Conservation (phyloP, 2,329 filamentous ascomycete genomes). For the Grosmannia penicillata region DNA sequence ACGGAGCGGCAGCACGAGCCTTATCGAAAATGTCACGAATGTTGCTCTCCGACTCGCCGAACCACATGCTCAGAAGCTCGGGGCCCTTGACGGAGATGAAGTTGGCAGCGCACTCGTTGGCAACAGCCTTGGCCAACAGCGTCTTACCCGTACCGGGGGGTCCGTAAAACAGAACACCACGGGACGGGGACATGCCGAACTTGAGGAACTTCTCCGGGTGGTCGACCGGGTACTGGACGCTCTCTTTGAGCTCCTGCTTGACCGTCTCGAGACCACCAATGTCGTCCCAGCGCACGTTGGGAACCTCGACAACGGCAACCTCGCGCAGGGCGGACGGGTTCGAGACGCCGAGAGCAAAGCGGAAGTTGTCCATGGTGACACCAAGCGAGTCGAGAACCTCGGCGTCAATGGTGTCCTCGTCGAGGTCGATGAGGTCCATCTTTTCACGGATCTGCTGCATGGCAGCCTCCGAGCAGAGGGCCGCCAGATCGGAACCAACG, state of each 20-base stretch:
- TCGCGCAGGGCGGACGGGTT: conserved; percentile 98
- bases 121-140: conserved; percentile 96
- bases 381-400: conserved; percentile 96
- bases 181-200: conserved; percentile 93
- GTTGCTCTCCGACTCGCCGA: conserved; percentile 99
- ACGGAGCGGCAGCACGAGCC: conserved; percentile 92
- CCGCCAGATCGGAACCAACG: conserved; percentile 94
- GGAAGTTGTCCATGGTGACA: conserved; percentile 99
- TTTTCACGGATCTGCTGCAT: conserved; percentile 99
- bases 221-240: conserved; percentile 96
- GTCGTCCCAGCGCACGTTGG: conserved; percentile 98
- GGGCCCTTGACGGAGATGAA: conserved; percentile 99
- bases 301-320: conserved; percentile 96
- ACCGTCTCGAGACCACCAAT: conserved; percentile 96
- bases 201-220: conserved; percentile 99
- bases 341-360: conserved; percentile 91
- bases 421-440: conserved; percentile 98
- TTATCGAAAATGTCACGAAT: conserved; percentile 99
- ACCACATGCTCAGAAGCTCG: conserved; percentile 99
- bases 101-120: conserved; percentile 98
- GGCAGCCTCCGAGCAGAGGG: conserved; percentile 94
- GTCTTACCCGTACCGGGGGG: conserved; percentile 99
- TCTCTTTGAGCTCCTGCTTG: conserved; percentile 99
- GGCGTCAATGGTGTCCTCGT: conserved; percentile 97
- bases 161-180: conserved; percentile 97